phyloP scores from a whole-genome alignment of 2,329 filamentous ascomycete species.

The Torrubiella hemipterigena region DNA sequence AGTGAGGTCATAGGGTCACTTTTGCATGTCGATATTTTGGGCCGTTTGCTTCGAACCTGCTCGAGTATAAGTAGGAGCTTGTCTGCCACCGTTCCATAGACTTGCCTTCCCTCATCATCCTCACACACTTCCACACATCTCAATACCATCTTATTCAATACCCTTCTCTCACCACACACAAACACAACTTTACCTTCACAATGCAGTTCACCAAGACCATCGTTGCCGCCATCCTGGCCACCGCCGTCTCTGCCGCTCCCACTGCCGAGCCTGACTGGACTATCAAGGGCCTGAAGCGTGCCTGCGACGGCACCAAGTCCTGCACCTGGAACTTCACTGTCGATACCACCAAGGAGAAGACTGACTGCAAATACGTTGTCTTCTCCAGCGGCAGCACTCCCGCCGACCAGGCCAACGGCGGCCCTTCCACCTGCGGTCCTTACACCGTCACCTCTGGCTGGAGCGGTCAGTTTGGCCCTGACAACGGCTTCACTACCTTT shows the following conservation, averaged over 20 bases:
- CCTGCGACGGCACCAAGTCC: conserved; percentile 10
- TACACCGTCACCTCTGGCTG: conserved; percentile 31
- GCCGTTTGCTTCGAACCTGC: no score
- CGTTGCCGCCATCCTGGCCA: not conserved
- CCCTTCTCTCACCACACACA: not conserved
- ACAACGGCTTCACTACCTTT: conserved; percentile 32
- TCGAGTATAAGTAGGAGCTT: no score
- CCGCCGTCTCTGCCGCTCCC: not conserved
- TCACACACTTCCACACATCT: not conserved
- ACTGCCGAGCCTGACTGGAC: not conserved
- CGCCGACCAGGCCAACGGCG: conserved; percentile 19
- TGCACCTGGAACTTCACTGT: conserved; percentile 19
- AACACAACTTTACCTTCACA: not conserved
- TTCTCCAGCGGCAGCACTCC: conserved; percentile 8
- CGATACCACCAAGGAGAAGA: conserved; percentile 14
- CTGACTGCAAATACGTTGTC: conserved; percentile 23
- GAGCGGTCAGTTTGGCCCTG: conserved; percentile 32
- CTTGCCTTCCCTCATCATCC: not conserved
- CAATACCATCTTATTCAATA: not conserved
- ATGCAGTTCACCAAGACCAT: not conserved
- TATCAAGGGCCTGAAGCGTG: not conserved
- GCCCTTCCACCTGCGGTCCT: conserved; percentile 22
- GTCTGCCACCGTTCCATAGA: no score
- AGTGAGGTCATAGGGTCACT: no score
- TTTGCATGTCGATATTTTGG: no score